phyloP scores from a whole-genome alignment of 352 stramenopile genomes.

The Globisporangium acanthophoron region DNA sequence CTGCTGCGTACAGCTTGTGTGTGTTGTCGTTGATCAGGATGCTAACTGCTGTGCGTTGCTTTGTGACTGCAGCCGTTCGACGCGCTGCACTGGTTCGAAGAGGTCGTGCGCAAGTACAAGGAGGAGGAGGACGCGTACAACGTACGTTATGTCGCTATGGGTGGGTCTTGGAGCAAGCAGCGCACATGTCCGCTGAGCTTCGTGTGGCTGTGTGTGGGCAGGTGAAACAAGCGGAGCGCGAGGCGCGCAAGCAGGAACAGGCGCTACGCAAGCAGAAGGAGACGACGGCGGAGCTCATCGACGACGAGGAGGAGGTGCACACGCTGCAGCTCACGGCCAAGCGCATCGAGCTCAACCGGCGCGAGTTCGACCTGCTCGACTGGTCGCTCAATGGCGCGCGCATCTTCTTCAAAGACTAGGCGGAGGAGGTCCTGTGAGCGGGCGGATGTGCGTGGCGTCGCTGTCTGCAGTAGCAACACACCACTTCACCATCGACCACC shows the following conservation, averaged over 20 bases:
- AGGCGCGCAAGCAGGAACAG: constrained; percentile 72
- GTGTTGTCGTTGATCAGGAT: not conserved
- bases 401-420: constrained; percentile 91
- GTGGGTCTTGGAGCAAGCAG: not conserved
- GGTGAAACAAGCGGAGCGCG: constrained; percentile 79
- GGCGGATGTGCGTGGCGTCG: not conserved
- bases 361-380: constrained; percentile 88
- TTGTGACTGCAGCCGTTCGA: constrained; percentile 62
- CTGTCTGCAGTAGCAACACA: not conserved
- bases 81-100: constrained; percentile 89
- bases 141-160: constrained; percentile 14
- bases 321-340: constrained; percentile 85
- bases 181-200: not conserved
- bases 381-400: constrained; percentile 88
- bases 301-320: constrained; percentile 85
- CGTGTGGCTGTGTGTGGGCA: constrained; percentile 7
- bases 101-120: constrained; percentile 83
- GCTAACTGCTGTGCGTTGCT: not conserved
- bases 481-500: not conserved
- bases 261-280: constrained; percentile 76
- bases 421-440: not conserved
- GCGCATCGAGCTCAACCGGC: constrained; percentile 80
- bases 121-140: constrained; percentile 77
- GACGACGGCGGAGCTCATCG: constrained; percentile 78
- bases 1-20: not conserved